Base-by-base conservation (phyloP, 768 basidiomycete genomes). In the Asterophora lycoperdoides region DNA sequence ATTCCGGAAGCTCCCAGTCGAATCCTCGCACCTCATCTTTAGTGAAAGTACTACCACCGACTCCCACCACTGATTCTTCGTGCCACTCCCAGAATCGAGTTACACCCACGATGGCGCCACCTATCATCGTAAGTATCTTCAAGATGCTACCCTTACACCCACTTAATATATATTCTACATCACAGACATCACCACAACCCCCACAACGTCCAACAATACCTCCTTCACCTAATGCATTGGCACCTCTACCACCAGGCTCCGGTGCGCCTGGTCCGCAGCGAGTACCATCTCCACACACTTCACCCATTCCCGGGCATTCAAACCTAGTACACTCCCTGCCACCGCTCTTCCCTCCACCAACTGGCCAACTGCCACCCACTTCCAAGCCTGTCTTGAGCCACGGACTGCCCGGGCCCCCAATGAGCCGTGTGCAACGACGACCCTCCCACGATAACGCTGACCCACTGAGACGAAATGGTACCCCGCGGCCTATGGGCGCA, bases 1-100 rank as follows among this genome's bases (percentile, higher is more conserved):
- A 57, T 23, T 56, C 56, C 10, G 44, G 47, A 8, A 60, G 52
- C 20, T 56, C 58, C 15, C 52, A 51, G 10, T 29, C 38, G 28
- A 42, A 29, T 32, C 46, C 51, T 20, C 23, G 18, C 19, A 30
- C 34, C 9, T 51, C 50, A 8, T 54, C 52, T 42, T 30, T 44
- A 9, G 47, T 62, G 35, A 55, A 51, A 14, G 49, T 60, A 7
- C 26, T 57, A 4, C 56, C 61, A 10, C 57, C 61, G 10, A 60
- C 60, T 1, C 60, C 62, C 11, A 23, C 23, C 23, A 57, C 57
- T 1, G 48, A 48, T 0, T 51, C 59, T 7, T 54, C 55, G 20
- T 37, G 20, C 19, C 13, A 26, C 15, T 54, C 57, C 9, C 35
- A 41, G 18, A 28, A 44, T 1, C 47, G 15, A 23, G 6, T 9